Base-by-base conservation (phyloP, 2,329 filamentous ascomycete species). In the Stachybotrys chartarum region DNA sequence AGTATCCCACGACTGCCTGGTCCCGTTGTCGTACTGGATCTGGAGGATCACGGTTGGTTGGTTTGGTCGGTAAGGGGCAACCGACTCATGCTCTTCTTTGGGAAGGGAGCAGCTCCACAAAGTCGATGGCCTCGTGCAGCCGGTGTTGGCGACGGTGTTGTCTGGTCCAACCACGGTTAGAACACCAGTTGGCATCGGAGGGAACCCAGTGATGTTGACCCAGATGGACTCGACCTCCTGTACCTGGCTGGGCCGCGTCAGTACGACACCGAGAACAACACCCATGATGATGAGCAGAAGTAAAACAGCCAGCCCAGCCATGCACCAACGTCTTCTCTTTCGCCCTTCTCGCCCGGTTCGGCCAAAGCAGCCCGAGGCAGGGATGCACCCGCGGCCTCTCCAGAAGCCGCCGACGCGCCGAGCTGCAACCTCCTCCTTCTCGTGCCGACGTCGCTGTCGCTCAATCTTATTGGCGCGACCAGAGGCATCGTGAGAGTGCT, bases 101-200 rank as follows among this genome's bases (percentile, higher is more conserved):
- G 92, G 91, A 16, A 96, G 71, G 11, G 86, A 81, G 68, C 92
- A 97, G 66, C 88, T 95, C 92, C 92, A 97, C 54, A 94, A 70
- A 0, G 88, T 89, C 10, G 83, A 77, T 1, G 87, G 87, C 7
- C 78, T 75, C 5, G 92, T 84, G 62, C 92, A 97, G 7, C 81
- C 83, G 24, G 82, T 82, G 54, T 83, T 80, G n/a, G 82, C 74
- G 2, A 79, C 73, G 0, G 81, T 80, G 52, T 87, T 84, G 61
- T 89, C 82, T 0, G 91, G 84, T 6, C 87, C 87, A 16, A 88
- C 82, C 16, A 97, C 80, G 0, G 90, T 95, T 58, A 90, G 79
- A 17, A 93, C 80, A 0, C 92, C 93, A 0, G 89, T 93, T 1
- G 90, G 90, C 64, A 97, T 90, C 0, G 91, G 87, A 17, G 92